phyloP scores from a whole-genome alignment of 257 asterid species.

The Schizonepeta tenuifolia region DNA sequence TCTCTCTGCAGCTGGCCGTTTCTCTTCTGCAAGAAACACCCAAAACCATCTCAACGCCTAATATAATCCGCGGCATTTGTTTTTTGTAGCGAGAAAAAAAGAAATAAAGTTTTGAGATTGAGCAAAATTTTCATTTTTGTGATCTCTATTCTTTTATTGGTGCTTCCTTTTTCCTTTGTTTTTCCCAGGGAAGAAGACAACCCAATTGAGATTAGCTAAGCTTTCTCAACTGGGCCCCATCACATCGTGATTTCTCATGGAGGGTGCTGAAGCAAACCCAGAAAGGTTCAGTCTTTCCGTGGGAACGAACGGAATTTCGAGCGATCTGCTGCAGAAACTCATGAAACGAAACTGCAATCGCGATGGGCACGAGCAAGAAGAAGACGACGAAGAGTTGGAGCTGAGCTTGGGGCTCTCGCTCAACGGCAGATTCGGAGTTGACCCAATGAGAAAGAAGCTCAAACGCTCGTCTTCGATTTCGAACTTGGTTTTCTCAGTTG shows the following conservation, averaged over 20 bases:
- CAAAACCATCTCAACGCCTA: not conserved
- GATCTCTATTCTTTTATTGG: not conserved
- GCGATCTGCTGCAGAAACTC: conserved; percentile 46
- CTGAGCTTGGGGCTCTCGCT: conserved; percentile 73
- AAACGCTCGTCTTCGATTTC: conserved; percentile 65
- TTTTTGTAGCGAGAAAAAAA: not conserved
- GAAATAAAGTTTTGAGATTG: not conserved
- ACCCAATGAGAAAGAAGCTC: conserved; percentile 56
- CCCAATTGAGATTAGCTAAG: conserved; percentile 31
- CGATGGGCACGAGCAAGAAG: conserved; percentile 12
- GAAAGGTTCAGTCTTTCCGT: conserved; percentile 30
- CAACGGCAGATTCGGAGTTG: conserved; percentile 87
- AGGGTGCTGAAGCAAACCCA: conserved; percentile 34
- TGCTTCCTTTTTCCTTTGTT: not conserved
- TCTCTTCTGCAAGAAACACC: conserved; percentile 8
- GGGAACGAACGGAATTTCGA: conserved; percentile 36
- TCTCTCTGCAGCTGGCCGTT: conserved; percentile 18
- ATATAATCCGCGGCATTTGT: conserved; percentile 19
- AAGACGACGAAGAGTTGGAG: conserved; percentile 53
- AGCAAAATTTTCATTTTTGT: not conserved
- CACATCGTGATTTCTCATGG: conserved; percentile 35
- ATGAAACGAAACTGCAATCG: conserved; percentile 15
- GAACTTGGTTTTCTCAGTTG: conserved; percentile 34
- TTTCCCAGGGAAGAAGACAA: conserved; percentile 24
- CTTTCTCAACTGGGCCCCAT: not conserved